Base-by-base conservation (phyloP, 805 yeast species). In the Wickerhamiella domercqiae region DNA sequence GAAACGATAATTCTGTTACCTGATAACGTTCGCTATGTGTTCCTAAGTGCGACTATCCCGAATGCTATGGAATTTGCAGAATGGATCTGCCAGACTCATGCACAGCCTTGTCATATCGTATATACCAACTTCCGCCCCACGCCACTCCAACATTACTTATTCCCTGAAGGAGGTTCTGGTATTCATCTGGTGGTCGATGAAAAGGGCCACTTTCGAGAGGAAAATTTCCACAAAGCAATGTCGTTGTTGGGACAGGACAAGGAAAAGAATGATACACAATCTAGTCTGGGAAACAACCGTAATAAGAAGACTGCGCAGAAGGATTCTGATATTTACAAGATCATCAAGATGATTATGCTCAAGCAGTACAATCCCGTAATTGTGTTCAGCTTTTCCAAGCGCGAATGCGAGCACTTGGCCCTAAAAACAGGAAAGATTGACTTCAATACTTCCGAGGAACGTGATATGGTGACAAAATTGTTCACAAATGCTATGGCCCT, bases 91-190 rank as follows among this genome's bases (percentile, higher is more conserved):
- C 79, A 82, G 53, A 86, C 78, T 39, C 99, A 90, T 56, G 67
- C 71, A 32, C 98, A 93, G 59, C 98, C 98, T 4, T 90, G 99
- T 56, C 97, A 90, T 59, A 93, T 90, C 58, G 98, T 90, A 16
- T 90, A 90, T 60, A 90, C 99, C 1, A 95, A 90, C 62, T 90
- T 87, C 70, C 77, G 99, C 58, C 99, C 99, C 28, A 90, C 99
- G 5, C 99, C 99, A 1, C 65, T 90, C 48, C 99, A 90, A 59
- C 99, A 90, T 62, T 90, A 90, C 52, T 63, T 90, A 38, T 90
- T 90, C 65, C 98, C 99, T 20, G 93, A 94, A n/a, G 93, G 86
- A 40, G 97, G 98, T 39, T 94, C 82, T 55, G 99, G 99, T 42
- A 90, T 90, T 41, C 94, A 90, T 58, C 67, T 90, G 47, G 99